Conservation (phyloP, 2,329 filamentous ascomycete genomes). For the Talaromyces amestolkiae region DNA sequence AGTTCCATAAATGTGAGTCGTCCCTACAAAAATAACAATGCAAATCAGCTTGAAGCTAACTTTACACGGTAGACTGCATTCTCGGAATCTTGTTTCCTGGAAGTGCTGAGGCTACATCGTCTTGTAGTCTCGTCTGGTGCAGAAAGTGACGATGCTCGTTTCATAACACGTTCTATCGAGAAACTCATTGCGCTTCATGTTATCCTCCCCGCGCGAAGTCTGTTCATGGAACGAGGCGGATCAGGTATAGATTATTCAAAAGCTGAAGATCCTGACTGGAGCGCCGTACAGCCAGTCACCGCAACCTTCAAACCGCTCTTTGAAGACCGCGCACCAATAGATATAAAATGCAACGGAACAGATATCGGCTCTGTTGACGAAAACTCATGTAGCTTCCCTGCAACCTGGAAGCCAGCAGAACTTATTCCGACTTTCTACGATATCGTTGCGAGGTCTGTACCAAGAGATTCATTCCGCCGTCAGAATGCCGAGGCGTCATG, state of each 20-base stretch:
- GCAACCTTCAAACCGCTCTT: constrained; percentile 39
- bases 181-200: constrained; percentile 42
- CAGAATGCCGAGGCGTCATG: constrained; percentile 49
- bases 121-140: constrained; percentile 29
- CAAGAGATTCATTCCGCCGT: constrained; percentile 42
- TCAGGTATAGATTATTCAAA: constrained; percentile 36
- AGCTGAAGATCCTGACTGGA: constrained; percentile 33
- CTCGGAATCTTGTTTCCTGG: constrained; percentile 34
- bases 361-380: not conserved
- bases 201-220: constrained; percentile 39
- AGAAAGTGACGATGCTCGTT: constrained; percentile 32
- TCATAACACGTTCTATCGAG: constrained; percentile 36
- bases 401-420: constrained; percentile 32
- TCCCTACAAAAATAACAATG: not conserved
- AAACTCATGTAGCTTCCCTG: constrained; percentile 12
- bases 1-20: constrained; percentile 35
- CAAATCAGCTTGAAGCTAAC: constrained; percentile 17
- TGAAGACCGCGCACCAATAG: constrained; percentile 22
- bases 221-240: constrained; percentile 37
- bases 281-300: constrained; percentile 35
- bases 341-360: constrained; percentile 9
- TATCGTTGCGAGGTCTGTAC: constrained; percentile 47
- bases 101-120: constrained; percentile 34
- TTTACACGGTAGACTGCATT: constrained; percentile 23
- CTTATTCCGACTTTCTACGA: constrained; percentile 46